Evolutionary conservation across 1,284 basidiomycete species (phyloP).

Genomic region (Ceratobasidium sp.): DNA sequence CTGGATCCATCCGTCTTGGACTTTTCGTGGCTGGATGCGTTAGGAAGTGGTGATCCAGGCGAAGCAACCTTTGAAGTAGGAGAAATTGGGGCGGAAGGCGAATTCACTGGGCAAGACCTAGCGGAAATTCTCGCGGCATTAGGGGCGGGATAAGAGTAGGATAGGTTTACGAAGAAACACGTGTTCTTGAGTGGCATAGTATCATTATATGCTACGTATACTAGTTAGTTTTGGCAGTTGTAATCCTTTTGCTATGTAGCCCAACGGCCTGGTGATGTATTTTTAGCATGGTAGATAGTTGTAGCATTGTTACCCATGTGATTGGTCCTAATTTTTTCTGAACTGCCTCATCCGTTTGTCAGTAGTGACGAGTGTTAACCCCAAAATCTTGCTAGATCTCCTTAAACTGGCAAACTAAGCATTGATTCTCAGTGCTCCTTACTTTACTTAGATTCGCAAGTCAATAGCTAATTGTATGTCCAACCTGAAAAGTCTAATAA

Average conservation of each 20-base stretch:
- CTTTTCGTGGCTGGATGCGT: constrained; percentile 33
- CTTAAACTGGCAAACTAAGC: no score
- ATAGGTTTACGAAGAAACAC: no score
- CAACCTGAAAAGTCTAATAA: no score
- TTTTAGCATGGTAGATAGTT: background rate
- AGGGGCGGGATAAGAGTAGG: background rate
- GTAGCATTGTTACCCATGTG: background rate
- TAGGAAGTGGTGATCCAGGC: constrained; percentile 4
- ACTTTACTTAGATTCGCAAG: no score
- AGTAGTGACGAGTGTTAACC: no score
- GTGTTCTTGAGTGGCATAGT: background rate
- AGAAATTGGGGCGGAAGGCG: background rate
- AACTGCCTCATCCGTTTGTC: no score
- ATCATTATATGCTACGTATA: background rate
- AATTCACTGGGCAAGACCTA: background rate
- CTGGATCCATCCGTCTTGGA: background rate
- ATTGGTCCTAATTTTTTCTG: no score
- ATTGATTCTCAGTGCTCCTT: no score
- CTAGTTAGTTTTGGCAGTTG: background rate
- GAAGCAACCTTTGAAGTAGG: background rate
- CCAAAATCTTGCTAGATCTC: no score
- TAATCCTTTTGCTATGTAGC: background rate
- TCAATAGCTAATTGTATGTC: no score
- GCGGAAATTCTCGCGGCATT: constrained; percentile 22
- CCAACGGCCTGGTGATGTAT: constrained; percentile 1